Conservation (phyloP, 1,139 yeast genomes). For the Taphrina confusa region DNA sequence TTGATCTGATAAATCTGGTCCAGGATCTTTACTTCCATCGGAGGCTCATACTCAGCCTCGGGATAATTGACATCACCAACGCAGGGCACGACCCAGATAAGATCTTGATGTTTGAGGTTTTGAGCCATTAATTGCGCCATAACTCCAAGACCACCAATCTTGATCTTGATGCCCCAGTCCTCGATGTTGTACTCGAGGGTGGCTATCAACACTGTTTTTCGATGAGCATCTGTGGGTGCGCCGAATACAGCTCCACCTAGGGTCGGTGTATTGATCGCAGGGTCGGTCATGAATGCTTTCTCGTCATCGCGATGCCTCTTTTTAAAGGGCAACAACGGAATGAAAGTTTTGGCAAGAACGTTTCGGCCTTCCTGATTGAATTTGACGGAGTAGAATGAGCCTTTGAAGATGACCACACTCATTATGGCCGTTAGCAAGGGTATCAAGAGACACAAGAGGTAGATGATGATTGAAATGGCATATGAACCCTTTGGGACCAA, state of each 20-base stretch:
- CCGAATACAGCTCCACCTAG: slow-evolving; percentile 21
- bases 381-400: slow-evolving; percentile 36
- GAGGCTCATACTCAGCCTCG: slow-evolving; percentile 33
- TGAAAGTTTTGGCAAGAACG: slow-evolving; percentile 27
- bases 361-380: slow-evolving; percentile 35
- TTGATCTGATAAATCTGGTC: slow-evolving; percentile 36
- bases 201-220: slow-evolving; percentile 36
- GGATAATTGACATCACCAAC: slow-evolving; percentile 37
- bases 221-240: slow-evolving; percentile 1
- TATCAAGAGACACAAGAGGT: slow-evolving; percentile 27
- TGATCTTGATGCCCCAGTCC: slow-evolving; percentile 37
- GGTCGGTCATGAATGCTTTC: slow-evolving; percentile 28
- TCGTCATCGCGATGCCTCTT: slow-evolving; percentile 19
- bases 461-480: slow-evolving; percentile 33
- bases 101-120: slow-evolving; percentile 36
- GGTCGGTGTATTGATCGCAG: slow-evolving; percentile 23
- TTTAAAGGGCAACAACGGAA: slow-evolving; percentile 30
- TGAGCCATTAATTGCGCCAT: slow-evolving; percentile 38
- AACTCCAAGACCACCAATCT: slow-evolving; percentile 38
- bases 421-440: slow-evolving; percentile 33
- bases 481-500: slow-evolving; percentile 30
- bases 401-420: slow-evolving; percentile 35
- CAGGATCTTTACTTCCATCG: slow-evolving; percentile 37
- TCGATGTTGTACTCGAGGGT: slow-evolving; percentile 37
- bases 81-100: slow-evolving; percentile 38